Evolutionary conservation across 345 rosid genomes (phyloP), one percentile per base, ranked within the genome.

Genomic region (Camelina laxa): DNA sequence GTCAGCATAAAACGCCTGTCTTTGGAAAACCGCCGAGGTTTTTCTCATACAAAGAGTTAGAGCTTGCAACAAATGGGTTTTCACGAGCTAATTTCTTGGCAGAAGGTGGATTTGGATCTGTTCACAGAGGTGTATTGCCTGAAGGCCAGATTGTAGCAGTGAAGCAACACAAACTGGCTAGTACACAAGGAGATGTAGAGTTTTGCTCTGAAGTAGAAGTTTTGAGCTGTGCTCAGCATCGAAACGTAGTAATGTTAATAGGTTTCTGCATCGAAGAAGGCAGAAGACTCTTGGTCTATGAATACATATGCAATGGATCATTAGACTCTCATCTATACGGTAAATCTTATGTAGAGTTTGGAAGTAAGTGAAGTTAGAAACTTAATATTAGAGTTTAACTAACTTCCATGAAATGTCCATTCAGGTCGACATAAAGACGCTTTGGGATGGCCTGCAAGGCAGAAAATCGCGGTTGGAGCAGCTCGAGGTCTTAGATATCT

Each of bases 401-500:
- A 48, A 51, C 38, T 6, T 70, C 7, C 13, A 17, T 63, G 21
- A 63, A 27, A 27, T 49, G 41, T 12, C 16, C 16, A 44, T 58
- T 66, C 42, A 80, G 69, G 72, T 66, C 78, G 72, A 35, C 57
- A 84, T 74, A 85, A 57, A 9, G 58, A 62, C 11, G 69, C 6
- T 74, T 73, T 72, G 77, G 82, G 13, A 65, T 89, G 89, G 80
- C 55, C 35, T 75, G 88, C 90, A 31, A 70, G 88, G 80, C 84
- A 80, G 80, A 84, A 82, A 68, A 83, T 87, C 35, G 91, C 91
- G 9, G 73, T 80, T 36, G 94, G 94, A 45, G 89, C 91, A 19
- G 94, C 91, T 12, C 61, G 89, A 78, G 94, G 94, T 36, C 80
- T 89, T 75, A 59, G 88, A 57, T 89, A 87, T 70, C 89, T 89